phyloP scores from a whole-genome alignment of 306 rosid species.

The Ammopiptanthus mongolicus region DNA sequence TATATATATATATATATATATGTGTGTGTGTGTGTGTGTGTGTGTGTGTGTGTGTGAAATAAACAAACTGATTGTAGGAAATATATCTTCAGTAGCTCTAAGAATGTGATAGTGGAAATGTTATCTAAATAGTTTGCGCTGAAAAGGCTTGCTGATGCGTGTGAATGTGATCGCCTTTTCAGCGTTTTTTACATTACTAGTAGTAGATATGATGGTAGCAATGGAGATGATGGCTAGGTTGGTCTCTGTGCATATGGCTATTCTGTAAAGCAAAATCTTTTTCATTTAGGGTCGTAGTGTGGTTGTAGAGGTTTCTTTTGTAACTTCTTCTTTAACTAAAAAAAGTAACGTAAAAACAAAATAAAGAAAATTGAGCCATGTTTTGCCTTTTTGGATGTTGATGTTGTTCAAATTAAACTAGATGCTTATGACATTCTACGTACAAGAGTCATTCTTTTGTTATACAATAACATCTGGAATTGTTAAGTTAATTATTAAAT shows the following conservation, averaged over 20 bases:
- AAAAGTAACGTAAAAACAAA: neutral
- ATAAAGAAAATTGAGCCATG: neutral
- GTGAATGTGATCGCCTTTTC: constrained; percentile 4
- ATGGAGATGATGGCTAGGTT: too few species aligned
- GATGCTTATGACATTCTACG: neutral
- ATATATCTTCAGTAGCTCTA: too few species aligned
- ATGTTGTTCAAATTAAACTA: neutral
- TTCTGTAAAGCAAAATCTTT: neutral
- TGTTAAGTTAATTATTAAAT: neutral
- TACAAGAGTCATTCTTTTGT: neutral
- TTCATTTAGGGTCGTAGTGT: neutral
- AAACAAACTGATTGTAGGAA: too few species aligned
- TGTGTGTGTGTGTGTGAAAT: too few species aligned
- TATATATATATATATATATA: too few species aligned
- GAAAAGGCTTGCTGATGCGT: neutral
- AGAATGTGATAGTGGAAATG: constrained; percentile 2
- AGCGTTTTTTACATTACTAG: neutral
- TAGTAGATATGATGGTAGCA: neutral
- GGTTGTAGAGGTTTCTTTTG: neutral
- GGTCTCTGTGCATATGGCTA: neutral
- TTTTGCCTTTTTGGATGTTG: neutral
- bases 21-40: too few species aligned
- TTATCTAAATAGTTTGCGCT: neutral
- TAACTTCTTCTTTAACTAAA: neutral
- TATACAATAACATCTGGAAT: neutral